These are phyloP conservation scores for Leccinellum rugosiceps DNA, from an alignment of 768 basidiomycete species.

Conservation along the genomic window DNA sequence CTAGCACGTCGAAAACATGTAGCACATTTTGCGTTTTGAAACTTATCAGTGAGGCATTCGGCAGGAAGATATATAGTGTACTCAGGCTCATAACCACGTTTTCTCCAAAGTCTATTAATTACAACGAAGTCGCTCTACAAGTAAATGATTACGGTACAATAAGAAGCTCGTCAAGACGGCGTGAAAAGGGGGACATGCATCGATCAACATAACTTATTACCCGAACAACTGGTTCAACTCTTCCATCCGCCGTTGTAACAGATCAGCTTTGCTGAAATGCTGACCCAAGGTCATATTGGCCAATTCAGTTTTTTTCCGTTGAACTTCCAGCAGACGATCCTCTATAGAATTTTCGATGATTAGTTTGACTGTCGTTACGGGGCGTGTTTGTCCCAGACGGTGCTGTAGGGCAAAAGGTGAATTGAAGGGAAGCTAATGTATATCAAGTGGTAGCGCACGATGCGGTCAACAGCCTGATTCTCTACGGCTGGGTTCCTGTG, in stretches of 20 bases:
- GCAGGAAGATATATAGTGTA: background rate
- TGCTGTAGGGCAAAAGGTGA: conserved; percentile 50
- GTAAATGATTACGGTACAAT: conserved; percentile 30
- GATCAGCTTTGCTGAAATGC: conserved; percentile 82
- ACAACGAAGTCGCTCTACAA: conserved; percentile 28
- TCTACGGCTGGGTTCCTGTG: conserved; percentile 93
- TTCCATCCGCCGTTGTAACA: conserved; percentile 83
- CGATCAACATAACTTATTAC: conserved; percentile 31
- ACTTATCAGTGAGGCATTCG: background rate
- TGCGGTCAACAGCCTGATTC: conserved; percentile 97
- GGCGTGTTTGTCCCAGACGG: conserved; percentile 90
- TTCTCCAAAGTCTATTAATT: conserved; percentile 28
- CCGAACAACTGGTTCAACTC: conserved; percentile 79
- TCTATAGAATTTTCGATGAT: conserved; percentile 96
- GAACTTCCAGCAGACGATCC: conserved; percentile 86
- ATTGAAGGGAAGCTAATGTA: background rate
- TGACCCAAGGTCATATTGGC: conserved; percentile 93
- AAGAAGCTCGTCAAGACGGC: conserved; percentile 17
- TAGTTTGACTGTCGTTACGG: conserved; percentile 88
- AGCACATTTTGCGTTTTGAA: conserved; percentile 72
- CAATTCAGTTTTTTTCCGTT: conserved; percentile 90
- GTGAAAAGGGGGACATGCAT: conserved; percentile 12
- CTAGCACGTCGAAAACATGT: conserved; percentile 71
- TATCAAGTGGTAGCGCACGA: conserved; percentile 51
- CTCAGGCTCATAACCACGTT: background rate